phyloP scores from a whole-genome alignment of 129 eudicot species.

The Lonicera japonica region DNA sequence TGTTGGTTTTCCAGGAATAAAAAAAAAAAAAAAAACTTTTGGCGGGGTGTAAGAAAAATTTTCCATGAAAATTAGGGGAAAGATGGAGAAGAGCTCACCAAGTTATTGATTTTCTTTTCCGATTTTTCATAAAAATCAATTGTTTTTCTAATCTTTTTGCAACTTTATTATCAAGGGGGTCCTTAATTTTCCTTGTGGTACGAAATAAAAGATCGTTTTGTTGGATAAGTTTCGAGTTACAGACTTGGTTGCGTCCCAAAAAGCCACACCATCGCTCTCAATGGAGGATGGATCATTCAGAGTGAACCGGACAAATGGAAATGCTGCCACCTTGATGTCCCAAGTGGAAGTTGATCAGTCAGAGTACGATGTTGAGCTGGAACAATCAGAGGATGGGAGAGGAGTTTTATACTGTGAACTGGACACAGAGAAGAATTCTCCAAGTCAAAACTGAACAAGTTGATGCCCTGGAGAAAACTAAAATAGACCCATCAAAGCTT shows the following conservation, averaged over 20 bases:
- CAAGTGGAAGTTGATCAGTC: slow-evolving; percentile 21
- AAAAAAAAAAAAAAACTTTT: no score
- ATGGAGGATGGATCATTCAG: slow-evolving; percentile 27
- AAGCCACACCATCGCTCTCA: slow-evolving; percentile 17
- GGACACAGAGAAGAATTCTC: slow-evolving; percentile 25
- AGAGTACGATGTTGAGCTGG: not conserved
- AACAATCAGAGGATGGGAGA: slow-evolving; percentile 35
- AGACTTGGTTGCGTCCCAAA: slow-evolving; percentile 41
- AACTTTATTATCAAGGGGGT: no score
- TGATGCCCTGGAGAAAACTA: not conserved
- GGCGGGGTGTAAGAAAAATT: no score
- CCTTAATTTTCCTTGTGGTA: not conserved
- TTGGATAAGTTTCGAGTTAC: slow-evolving; percentile 54
- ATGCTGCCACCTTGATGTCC: slow-evolving; percentile 24
- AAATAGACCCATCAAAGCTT: not conserved
- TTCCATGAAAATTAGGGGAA: no score
- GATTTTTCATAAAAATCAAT: no score
- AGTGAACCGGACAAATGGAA: slow-evolving; percentile 30
- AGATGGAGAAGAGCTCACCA: no score
- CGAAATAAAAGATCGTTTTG: slow-evolving; percentile 6
- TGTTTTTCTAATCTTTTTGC: no score
- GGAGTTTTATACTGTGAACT: slow-evolving; percentile 55
- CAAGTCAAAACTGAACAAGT: slow-evolving; percentile 12
- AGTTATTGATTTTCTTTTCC: no score
- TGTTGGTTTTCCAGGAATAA: no score